Percentiles rank a stretch among this genome's conserved stretches.
phyloP scores from a whole-genome alignment of 2,329 filamentous ascomycete genomes.

The Mycosphaerella sp. region DNA sequence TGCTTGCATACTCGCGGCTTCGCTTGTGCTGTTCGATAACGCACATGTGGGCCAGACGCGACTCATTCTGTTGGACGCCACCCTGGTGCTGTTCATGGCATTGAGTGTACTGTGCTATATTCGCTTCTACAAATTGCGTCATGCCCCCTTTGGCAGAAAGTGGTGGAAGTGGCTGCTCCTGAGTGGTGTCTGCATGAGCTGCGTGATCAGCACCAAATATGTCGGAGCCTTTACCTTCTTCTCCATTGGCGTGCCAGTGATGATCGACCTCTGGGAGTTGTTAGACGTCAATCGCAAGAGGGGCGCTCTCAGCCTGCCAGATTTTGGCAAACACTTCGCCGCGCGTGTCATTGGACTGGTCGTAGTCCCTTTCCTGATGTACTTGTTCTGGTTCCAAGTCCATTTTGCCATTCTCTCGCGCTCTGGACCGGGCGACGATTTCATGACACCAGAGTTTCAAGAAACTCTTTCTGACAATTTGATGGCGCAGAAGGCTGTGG shows the following conservation, averaged over 20 bases:
- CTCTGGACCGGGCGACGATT: slow-evolving; percentile 93
- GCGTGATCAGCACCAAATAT: slow-evolving; percentile 98
- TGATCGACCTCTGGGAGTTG: slow-evolving; percentile 92
- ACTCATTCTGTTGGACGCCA: slow-evolving; percentile 89
- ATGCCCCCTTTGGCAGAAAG: slow-evolving; percentile 82
- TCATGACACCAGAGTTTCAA: slow-evolving; percentile 98
- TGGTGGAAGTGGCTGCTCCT: slow-evolving; percentile 99
- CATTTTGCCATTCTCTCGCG: slow-evolving; percentile 85
- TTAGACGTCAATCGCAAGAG: slow-evolving; percentile 79
- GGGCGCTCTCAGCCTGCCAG: slow-evolving; percentile 69
- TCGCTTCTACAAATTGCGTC: slow-evolving; percentile 93
- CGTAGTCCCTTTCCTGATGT: slow-evolving; percentile 90
- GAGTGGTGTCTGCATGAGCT: slow-evolving; percentile 89
- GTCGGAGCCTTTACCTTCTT: slow-evolving; percentile 95
- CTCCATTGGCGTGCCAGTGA: slow-evolving; percentile 87
- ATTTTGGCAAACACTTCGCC: slow-evolving; percentile 83
- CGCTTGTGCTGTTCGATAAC: slow-evolving; percentile 89
- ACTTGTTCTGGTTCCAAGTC: slow-evolving; percentile 99
- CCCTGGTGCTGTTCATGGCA: slow-evolving; percentile 91
- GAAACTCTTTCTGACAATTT: slow-evolving; percentile 92
- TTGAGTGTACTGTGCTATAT: slow-evolving; percentile 91
- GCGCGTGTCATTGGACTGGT: slow-evolving; percentile 83
- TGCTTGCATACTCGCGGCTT: slow-evolving; percentile 78
- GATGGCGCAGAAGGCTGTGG: slow-evolving; percentile 79
- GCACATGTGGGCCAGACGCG: slow-evolving; percentile 95